Percentiles rank a stretch among this genome's conserved stretches.
phyloP scores from a whole-genome alignment of 208 protist genomes.

The Leishmania amazonensis region DNA sequence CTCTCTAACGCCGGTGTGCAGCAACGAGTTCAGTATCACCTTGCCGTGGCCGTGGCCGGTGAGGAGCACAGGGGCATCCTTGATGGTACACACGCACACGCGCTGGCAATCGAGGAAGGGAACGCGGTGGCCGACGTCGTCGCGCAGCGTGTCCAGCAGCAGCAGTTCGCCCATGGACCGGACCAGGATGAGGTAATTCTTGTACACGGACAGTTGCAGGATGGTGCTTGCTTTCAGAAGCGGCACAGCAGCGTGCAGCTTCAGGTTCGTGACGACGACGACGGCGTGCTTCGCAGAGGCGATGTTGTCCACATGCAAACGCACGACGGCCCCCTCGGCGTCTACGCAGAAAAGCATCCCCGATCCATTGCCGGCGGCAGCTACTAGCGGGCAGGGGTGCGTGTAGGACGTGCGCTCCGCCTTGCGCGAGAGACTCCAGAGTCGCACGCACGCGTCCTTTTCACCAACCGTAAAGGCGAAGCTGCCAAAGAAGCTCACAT shows the following conservation, averaged over 20 bases:
- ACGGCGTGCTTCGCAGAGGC: slow-evolving; percentile 43
- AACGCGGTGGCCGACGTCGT: slow-evolving; percentile 27
- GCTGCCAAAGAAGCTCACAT: slow-evolving; percentile 60
- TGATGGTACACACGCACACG: slow-evolving; percentile 21
- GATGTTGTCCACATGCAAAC: slow-evolving; percentile 60
- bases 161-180: slow-evolving; percentile 27
- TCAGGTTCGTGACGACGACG: slow-evolving; percentile 39
- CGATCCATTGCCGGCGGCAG: slow-evolving; percentile 27
- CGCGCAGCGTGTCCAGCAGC: slow-evolving; percentile 26
- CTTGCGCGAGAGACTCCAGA: slow-evolving; percentile 66
- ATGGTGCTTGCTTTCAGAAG: slow-evolving; percentile 17
- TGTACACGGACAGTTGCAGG: slow-evolving; percentile 12
- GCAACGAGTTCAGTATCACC: slow-evolving; percentile 32
- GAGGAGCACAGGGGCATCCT: slow-evolving; percentile 27
- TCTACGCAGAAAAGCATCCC: slow-evolving; percentile 64
- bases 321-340: slow-evolving; percentile 33
- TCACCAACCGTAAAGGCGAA: slow-evolving; percentile 60
- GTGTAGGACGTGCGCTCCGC: slow-evolving; percentile 66
- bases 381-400: slow-evolving; percentile 44
- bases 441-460: slow-evolving; percentile 45
- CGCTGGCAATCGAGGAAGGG: slow-evolving; percentile 24
- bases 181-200: slow-evolving; percentile 22
- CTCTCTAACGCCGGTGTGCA: background rate
- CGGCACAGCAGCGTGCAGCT: slow-evolving; percentile 19
- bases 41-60: slow-evolving; percentile 33